Percentiles rank a stretch among this genome's conserved stretches.
Evolutionary conservation across 2,329 filamentous ascomycete species (phyloP).

Genomic region (Xylariomycetidae sp.): DNA sequence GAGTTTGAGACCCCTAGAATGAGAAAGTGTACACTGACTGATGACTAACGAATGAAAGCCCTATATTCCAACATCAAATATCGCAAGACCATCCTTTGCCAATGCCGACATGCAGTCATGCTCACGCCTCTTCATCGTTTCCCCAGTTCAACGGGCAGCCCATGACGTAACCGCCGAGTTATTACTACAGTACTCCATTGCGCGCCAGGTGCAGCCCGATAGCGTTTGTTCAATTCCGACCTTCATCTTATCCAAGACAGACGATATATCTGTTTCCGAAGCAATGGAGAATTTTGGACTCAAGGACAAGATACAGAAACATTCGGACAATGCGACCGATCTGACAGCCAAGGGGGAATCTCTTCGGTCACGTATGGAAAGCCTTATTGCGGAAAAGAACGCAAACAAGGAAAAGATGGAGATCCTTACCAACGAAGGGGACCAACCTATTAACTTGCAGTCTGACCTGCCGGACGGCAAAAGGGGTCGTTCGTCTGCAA

Average conservation of each 20-base stretch:
- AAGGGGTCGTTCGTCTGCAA: too few species aligned
- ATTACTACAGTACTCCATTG: slow-evolving; percentile 53
- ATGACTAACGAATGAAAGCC: slow-evolving; percentile 20
- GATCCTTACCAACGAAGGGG: too few species aligned
- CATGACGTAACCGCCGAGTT: slow-evolving; percentile 57
- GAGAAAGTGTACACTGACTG: too few species aligned
- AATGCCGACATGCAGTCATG: slow-evolving; percentile 54
- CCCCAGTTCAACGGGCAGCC: slow-evolving; percentile 55
- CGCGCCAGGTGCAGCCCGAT: slow-evolving; percentile 55
- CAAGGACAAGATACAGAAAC: slow-evolving; percentile 30
- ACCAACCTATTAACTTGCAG: too few species aligned
- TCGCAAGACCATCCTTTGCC: slow-evolving; percentile 51
- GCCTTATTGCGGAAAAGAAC: too few species aligned
- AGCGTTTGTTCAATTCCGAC: slow-evolving; percentile 48
- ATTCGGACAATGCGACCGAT: slow-evolving; percentile 24
- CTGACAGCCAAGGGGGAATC: slow-evolving; percentile 10
- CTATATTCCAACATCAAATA: slow-evolving; percentile 52
- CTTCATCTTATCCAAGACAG: slow-evolving; percentile 43
- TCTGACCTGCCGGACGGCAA: too few species aligned
- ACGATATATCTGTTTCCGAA: slow-evolving; percentile 47
- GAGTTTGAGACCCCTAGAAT: too few species aligned
- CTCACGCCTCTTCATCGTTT: slow-evolving; percentile 55
- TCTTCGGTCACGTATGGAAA: slow-evolving; percentile 10
- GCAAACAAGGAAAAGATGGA: too few species aligned
- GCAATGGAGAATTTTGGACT: slow-evolving; percentile 31